These are phyloP conservation scores for Skeletonema potamos DNA, from an alignment of 108 stramenopile species.

Conservation along the genomic window DNA sequence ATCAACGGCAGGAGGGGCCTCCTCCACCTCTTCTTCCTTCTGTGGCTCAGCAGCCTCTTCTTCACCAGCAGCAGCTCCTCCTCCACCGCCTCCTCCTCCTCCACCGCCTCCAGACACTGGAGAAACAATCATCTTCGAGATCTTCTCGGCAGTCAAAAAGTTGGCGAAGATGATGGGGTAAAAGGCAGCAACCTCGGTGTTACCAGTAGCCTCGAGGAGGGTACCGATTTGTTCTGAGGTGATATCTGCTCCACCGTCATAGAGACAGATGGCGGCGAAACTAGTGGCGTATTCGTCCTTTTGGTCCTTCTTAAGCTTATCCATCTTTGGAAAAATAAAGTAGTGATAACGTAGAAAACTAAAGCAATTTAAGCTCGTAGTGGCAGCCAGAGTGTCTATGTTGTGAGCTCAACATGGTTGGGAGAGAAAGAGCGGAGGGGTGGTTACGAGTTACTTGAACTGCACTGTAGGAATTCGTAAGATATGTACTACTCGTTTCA, in stretches of 20 bases:
- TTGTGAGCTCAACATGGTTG: not conserved
- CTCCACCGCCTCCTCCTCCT: constrained; percentile 81
- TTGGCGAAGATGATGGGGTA: constrained; percentile 95
- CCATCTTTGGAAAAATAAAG: constrained; percentile 56
- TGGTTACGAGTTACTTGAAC: not conserved
- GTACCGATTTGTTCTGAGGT: constrained; percentile 86
- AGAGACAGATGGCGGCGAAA: constrained; percentile 92
- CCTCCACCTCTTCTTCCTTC: constrained; percentile 72
- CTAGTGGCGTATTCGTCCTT: constrained; percentile 93
- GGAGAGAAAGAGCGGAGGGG: not conserved
- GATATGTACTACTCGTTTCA: not conserved
- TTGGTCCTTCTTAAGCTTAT: constrained; percentile 82
- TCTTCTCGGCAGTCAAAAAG: constrained; percentile 81
- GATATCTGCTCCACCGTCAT: constrained; percentile 94
- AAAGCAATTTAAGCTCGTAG: constrained; percentile 2
- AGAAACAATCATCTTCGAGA: constrained; percentile 78
- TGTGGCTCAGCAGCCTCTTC: constrained; percentile 73
- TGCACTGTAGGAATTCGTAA: not conserved
- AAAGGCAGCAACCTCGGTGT: constrained; percentile 92
- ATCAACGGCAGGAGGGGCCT: constrained; percentile 82
- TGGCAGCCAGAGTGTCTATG: constrained; percentile 4
- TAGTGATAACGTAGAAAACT: not conserved
- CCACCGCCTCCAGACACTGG: constrained; percentile 74
- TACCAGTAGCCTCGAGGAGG: constrained; percentile 91
- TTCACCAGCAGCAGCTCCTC: constrained; percentile 65